Evolutionary conservation across 2,329 filamentous ascomycete genomes (phyloP), one percentile per base, ranked within the genome.

Genomic region (Bipolaris gigantea): DNA sequence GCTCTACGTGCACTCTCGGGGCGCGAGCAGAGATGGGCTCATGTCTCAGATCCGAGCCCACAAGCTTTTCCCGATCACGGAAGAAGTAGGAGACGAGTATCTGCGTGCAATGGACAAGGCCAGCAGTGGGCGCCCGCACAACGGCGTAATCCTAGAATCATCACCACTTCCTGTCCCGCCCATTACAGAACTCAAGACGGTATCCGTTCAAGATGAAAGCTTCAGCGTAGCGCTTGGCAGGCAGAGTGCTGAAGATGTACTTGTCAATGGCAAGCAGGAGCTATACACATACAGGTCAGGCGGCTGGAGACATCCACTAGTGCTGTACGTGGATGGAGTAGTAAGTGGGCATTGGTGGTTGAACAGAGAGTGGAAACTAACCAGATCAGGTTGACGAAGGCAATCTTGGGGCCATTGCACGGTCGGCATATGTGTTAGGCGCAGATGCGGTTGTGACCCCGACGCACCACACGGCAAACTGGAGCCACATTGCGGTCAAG

Each of bases 391-490:
- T 91, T 9, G 93, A 99, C 67, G 89, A 92, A 0, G 92, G 90
- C 23, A 99, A 99, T 69, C 79, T 97, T 0, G 94, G 94, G 38
- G 91, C 87, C 19, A 93, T 97, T 55, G 81, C 97, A 39, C 89
- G 94, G 33, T 90, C 90, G 5, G 91, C 92, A 2, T 89, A 90
- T 67, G 97, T 94, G 73, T 83, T 97, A n/a, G 93, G 93, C 19
- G 88, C 90, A 5, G 89, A 92, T 50, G 92, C 90, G 4, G 84
- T 99, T 18, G 85, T 86, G 2, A 85, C 96, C 50, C 89, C 90
- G 2, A 86, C 83, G 27, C 84, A 85, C 55, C 88, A 75, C 9
- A 85, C 88, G 15, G 89, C 92, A 0, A 83, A 86, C 0, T 79
- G 97, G 56, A 89, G 87, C 7, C 83, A 91, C 0, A 84, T 92